Evolutionary conservation across 345 rosid genomes (phyloP), one percentile per base, ranked within the genome.

Genomic region (Citrus trifoliata): DNA sequence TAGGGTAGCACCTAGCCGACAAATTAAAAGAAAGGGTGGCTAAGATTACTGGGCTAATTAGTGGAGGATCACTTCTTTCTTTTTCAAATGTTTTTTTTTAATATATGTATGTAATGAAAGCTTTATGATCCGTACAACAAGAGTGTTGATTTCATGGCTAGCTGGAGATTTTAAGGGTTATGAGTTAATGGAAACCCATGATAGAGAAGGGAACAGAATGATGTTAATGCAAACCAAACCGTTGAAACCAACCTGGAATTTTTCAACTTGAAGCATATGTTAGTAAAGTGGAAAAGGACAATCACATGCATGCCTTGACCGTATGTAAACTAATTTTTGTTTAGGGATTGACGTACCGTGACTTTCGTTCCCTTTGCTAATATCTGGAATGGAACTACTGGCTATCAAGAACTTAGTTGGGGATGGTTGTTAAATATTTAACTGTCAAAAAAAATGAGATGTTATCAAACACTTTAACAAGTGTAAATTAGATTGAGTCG

Each of bases 21-120:
- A 87, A 79, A 71, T n/a, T 37, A 76, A 80, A 10, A 7, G 22
- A 48, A 27, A 70, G 63, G 25, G 19, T 35, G 46, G 70, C n/a
- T 21, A 21, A 4, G 7, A 70, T 9, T 70, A 21, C 46, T 46
- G 25, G 33, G 24, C 76, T 75, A 74, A 81, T 90, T 74, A 83
- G 91, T 83, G 91, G 93, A 77, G 88, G 85, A 86, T 85, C 85
- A 77, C 77, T 68, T 67, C 78, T 85, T 80, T 73, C 82, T 66
- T 81, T 82, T 56, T 76, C 81, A 70, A 60, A 12, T 10, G 30
- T 55, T 76, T 65, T 24, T 30, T 32, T 53, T 5, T 18, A 16
- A 16, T 53, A 4, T 18, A 4, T 5, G 7, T 1, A 53, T 19
- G 7, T 53, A 53, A 16, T 53, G 5, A 19, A 53, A 53, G 58